Conservation (phyloP, 148 eudicot genomes). For the Heliosperma pusillum region DNA sequence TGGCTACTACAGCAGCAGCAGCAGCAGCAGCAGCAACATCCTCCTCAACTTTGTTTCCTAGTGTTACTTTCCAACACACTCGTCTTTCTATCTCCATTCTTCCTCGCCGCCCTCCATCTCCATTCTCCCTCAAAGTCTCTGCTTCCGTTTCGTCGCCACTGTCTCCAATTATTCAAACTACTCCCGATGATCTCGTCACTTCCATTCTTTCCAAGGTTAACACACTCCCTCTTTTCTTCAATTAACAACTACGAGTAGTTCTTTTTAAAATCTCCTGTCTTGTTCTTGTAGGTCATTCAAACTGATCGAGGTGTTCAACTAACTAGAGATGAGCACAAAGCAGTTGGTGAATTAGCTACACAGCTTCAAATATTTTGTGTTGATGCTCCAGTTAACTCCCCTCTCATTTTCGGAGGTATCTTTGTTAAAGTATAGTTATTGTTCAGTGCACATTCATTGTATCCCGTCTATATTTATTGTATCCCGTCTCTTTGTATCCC, state of each 20-base stretch:
- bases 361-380: slow-evolving; percentile 66
- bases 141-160: slow-evolving; percentile 42
- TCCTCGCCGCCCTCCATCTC: slow-evolving; percentile 12
- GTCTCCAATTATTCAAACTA: slow-evolving; percentile 22
- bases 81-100: slow-evolving; percentile 22
- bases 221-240: background rate
- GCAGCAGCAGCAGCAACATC: slow-evolving; percentile 24
- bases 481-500: too few relatives aligned
- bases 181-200: slow-evolving; percentile 40
- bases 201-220: slow-evolving; percentile 51
- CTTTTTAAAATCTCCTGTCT: background rate
- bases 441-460: too few relatives aligned
- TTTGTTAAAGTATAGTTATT: too few relatives aligned
- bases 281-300: slow-evolving; percentile 45
- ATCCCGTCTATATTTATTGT: too few relatives aligned
- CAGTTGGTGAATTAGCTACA: slow-evolving; percentile 71
- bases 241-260: too few relatives aligned
- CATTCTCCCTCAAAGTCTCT: slow-evolving; percentile 14
- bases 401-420: slow-evolving; percentile 92
- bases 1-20: slow-evolving; percentile 19
- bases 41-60: slow-evolving; percentile 15
- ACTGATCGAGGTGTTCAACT: slow-evolving; percentile 83
- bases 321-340: slow-evolving; percentile 54
- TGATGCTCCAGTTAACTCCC: slow-evolving; percentile 77
- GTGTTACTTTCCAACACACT: background rate